These are phyloP conservation scores for Discostella stelligeroides DNA, from an alignment of 108 stramenopile genomes.

Conservation along the genomic window DNA sequence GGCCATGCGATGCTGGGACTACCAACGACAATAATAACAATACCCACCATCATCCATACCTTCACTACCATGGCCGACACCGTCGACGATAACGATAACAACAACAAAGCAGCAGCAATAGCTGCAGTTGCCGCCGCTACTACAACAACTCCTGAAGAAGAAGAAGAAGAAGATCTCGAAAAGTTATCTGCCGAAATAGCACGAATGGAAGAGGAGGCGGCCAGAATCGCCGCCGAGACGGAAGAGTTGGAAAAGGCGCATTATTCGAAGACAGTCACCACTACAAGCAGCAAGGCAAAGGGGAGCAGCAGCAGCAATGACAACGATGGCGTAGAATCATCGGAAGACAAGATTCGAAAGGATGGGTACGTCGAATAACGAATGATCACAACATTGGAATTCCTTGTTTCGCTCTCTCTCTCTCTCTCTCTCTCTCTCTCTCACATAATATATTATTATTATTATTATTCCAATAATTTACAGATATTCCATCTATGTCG, in stretches of 20 bases:
- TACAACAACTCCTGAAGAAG: slow-evolving; percentile 5
- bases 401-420: too few relatives aligned
- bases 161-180: slow-evolving; percentile 60
- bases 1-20: too few relatives aligned
- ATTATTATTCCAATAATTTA: too few relatives aligned
- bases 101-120: too few relatives aligned
- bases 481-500: slow-evolving; percentile 89
- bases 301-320: not conserved
- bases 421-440: too few relatives aligned
- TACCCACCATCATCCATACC: too few relatives aligned
- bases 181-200: slow-evolving; percentile 80
- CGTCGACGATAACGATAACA: too few relatives aligned
- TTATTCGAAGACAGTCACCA: not conserved
- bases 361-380: slow-evolving; percentile 34
- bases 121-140: too few relatives aligned
- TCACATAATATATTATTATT: too few relatives aligned
- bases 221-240: slow-evolving; percentile 63
- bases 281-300: slow-evolving; percentile 16
- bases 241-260: slow-evolving; percentile 52
- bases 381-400: too few relatives aligned
- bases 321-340: slow-evolving; percentile 22
- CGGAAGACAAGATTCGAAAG: slow-evolving; percentile 26
- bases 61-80: too few relatives aligned
- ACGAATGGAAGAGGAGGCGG: slow-evolving; percentile 88
- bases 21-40: too few relatives aligned